Evolutionary conservation across 768 basidiomycete genomes (phyloP), one percentile per base, ranked within the genome.

Genomic region (Suillus ampliporus): DNA sequence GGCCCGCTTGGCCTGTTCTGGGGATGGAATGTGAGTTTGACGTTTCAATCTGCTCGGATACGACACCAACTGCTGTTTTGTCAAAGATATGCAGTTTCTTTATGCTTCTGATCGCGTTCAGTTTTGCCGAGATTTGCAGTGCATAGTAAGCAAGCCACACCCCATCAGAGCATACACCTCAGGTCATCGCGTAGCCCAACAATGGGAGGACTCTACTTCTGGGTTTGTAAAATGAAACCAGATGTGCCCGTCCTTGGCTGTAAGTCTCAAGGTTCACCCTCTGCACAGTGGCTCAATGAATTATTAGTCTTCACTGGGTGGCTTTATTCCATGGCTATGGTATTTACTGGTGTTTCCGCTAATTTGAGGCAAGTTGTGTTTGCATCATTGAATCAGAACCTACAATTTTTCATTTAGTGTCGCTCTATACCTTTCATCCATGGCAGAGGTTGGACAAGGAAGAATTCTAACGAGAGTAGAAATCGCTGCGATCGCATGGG

Each of bases 161-260:
- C 5, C 3, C 17, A 23, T 50, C 28, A 13, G 23, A 26, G 44
- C 17, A 21, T 13, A 14, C 10, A 23, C 15, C 53, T 64, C 64
- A 47, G n/a, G 23, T 57, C 21, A 19, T 61, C 57, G 13, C 3
- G n/a, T 54, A 83, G 82, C 60, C 84, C 84, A 1, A 84, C 84
- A 4, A 81, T 86, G 78, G 85, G 85, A 26, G 86, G 84, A 7
- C 72, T 86, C 54, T 87, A 87, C 70, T 87, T 86, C 68, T 86
- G 85, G 86, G 85, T 86, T 13, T 86, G 84, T 74, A 83, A 80
- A 67, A 83, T 86, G 83, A 85, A 85, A 66, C 83, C 84, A 0
- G 78, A 84, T 52, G 63, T 75, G 15, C 85, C 84, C 2, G 73
- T 84, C 19, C 76, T 86, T 5, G 86, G 85, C 21, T 87, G 83